A percentile compares a stretch with the other conserved stretches of the same genome.
phyloP scores from a whole-genome alignment of 2,329 filamentous ascomycete genomes.

The Scleromitrula shiraiana region DNA sequence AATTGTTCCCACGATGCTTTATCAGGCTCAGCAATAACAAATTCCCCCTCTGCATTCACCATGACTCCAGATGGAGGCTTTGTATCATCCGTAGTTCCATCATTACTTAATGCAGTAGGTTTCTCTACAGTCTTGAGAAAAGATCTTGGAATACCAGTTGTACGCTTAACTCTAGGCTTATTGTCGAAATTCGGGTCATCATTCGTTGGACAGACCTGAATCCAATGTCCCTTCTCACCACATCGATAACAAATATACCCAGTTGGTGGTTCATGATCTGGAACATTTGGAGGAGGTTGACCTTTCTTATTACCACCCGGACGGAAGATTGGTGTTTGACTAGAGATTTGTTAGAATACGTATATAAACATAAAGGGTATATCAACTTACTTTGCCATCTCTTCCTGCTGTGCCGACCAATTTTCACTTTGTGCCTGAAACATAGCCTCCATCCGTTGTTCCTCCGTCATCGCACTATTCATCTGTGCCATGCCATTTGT shows the following conservation, averaged over 20 bases:
- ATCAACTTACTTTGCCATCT: constrained; percentile 67
- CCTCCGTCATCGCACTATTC: constrained; percentile 78
- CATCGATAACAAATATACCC: constrained; percentile 97
- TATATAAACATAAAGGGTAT: constrained; percentile 29
- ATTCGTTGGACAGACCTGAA: constrained; percentile 96
- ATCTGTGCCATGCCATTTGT: constrained; percentile 53
- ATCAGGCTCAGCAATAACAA: constrained; percentile 92
- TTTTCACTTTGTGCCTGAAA: constrained; percentile 83
- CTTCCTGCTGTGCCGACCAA: constrained; percentile 88
- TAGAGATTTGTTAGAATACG: constrained; percentile 33
- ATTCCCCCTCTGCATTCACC: constrained; percentile 96
- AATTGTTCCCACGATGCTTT: constrained; percentile 95
- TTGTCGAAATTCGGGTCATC: constrained; percentile 95
- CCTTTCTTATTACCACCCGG: constrained; percentile 44
- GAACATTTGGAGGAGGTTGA: constrained; percentile 56
- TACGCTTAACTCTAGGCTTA: constrained; percentile 86
- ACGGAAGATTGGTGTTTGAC: constrained; percentile 56
- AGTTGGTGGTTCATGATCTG: constrained; percentile 85
- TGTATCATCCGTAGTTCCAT: constrained; percentile 68
- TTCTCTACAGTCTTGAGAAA: constrained; percentile 96
- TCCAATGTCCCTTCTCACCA: constrained; percentile 98
- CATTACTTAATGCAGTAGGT: constrained; percentile 64
- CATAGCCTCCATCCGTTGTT: constrained; percentile 89
- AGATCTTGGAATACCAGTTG: constrained; percentile 91
- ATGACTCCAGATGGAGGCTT: constrained; percentile 86